Conservation (phyloP, 768 basidiomycete species). For the Hortiboletus flavorubellus region DNA sequence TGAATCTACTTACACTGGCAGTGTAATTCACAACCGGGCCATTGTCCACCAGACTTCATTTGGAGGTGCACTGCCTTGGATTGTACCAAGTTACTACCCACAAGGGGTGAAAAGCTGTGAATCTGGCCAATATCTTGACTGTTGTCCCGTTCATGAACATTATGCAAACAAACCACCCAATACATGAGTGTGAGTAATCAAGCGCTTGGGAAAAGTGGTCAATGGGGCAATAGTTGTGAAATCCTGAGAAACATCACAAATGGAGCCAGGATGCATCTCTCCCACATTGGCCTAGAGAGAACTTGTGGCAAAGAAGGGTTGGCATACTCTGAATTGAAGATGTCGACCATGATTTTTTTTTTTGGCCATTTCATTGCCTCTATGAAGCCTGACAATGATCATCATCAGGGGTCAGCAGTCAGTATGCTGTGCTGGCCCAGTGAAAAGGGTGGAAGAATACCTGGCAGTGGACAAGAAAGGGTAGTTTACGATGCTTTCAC, state of each 20-base stretch:
- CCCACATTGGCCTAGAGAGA: neutral
- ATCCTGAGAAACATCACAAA: neutral
- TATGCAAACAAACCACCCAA: neutral
- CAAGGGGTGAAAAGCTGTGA: neutral
- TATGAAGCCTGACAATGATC: neutral
- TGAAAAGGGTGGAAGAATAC: neutral
- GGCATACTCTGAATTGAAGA: neutral
- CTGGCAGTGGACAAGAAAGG: neutral
- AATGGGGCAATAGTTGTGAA: conserved; percentile 16
- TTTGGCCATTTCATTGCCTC: neutral
- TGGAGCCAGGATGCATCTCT: neutral
- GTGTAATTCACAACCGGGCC: neutral
- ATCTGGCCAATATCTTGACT: neutral
- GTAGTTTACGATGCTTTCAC: neutral
- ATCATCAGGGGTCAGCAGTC: neutral
- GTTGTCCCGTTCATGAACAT: neutral
- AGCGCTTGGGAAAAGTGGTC: conserved; percentile 13
- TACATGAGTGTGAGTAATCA: neutral
- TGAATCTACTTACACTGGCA: too few relatives aligned
- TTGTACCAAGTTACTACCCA: neutral
- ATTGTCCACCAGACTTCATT: neutral
- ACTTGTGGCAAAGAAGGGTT: neutral
- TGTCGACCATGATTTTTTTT: neutral
- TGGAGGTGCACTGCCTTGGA: neutral
- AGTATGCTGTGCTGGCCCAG: neutral